phyloP scores from a whole-genome alignment of 352 stramenopile genomes.

The Globisporangium carolinianum region DNA sequence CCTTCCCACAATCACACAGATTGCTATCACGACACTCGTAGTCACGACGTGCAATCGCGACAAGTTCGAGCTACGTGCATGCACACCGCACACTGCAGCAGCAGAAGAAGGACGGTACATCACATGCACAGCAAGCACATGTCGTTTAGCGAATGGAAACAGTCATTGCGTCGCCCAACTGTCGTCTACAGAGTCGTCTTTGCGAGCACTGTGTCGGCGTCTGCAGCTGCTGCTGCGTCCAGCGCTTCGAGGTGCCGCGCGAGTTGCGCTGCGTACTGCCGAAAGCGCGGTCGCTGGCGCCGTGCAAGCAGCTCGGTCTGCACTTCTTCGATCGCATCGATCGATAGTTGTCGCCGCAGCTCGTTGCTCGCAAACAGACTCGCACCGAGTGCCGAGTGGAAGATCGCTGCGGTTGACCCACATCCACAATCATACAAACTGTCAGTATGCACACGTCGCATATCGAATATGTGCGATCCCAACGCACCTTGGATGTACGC shows the following conservation, averaged over 20 bases:
- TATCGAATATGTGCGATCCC: no score
- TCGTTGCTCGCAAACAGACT: slow-evolving; percentile 12
- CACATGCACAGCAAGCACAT: no score
- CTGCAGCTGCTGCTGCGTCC: not conserved
- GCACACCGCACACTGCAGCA: not conserved
- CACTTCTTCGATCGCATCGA: slow-evolving; percentile 22
- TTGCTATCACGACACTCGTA: no score
- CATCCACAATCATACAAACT: not conserved
- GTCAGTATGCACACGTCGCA: not conserved
- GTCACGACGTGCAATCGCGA: no score
- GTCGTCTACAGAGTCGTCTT: no score
- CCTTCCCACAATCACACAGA: not conserved
- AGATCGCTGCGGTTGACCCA: slow-evolving; percentile 15
- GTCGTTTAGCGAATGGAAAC: no score
- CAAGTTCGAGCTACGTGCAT: not conserved
- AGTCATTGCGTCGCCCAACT: no score
- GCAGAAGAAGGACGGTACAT: no score
- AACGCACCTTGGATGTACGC: slow-evolving; percentile 24
- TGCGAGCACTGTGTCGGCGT: not conserved
- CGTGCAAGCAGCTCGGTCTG: slow-evolving; percentile 23
- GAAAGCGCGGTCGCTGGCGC: slow-evolving; percentile 54
- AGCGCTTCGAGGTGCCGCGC: slow-evolving; percentile 10
- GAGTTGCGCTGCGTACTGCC: slow-evolving; percentile 33
- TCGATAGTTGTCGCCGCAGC: slow-evolving; percentile 8
- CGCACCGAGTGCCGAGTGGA: slow-evolving; percentile 19